phyloP scores from a whole-genome alignment of 352 stramenopile genomes.

The Globisporangium mamillatum region DNA sequence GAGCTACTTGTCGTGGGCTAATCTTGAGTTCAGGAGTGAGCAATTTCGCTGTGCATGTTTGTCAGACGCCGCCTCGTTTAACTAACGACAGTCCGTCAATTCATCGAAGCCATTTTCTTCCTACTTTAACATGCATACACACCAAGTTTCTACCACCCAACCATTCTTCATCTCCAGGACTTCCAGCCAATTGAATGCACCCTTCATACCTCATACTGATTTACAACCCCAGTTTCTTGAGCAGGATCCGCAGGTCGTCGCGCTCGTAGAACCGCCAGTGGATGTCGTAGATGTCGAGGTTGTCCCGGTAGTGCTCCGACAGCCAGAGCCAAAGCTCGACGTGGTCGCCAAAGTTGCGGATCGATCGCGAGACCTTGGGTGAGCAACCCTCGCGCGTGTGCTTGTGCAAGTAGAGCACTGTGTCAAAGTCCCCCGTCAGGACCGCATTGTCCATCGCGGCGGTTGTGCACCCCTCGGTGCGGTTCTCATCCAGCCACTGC shows the following conservation, averaged over 20 bases:
- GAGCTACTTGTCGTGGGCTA: no score
- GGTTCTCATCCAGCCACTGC: conserved; percentile 1
- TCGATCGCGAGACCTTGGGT: conserved; percentile 9
- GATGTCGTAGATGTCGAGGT: conserved; percentile 9
- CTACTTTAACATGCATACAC: background rate
- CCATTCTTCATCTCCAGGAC: no score
- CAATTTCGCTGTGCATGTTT: no score
- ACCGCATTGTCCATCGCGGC: conserved; percentile 12
- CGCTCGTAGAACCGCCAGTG: conserved; percentile 14
- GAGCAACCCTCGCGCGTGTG: background rate
- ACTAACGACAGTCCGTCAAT: background rate
- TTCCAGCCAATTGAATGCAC: background rate
- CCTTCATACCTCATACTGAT: background rate
- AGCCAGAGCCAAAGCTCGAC: conserved; percentile 10
- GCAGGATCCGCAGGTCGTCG: conserved; percentile 7
- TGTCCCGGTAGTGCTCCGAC: conserved; percentile 5
- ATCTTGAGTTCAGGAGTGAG: no score
- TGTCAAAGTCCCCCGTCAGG: conserved; percentile 3
- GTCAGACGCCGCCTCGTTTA: no score
- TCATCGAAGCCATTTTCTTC: no score
- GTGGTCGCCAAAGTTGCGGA: conserved; percentile 14
- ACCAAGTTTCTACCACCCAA: background rate
- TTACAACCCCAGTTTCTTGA: conserved; percentile 9
- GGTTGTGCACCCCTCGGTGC: background rate
- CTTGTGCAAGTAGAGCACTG: conserved; percentile 2